Percentiles rank a stretch among this genome's conserved stretches.
These are phyloP conservation scores for Syncephalastrum racemosum DNA, from an alignment of 371 early-diverging fungal genomes.

Conservation along the genomic window DNA sequence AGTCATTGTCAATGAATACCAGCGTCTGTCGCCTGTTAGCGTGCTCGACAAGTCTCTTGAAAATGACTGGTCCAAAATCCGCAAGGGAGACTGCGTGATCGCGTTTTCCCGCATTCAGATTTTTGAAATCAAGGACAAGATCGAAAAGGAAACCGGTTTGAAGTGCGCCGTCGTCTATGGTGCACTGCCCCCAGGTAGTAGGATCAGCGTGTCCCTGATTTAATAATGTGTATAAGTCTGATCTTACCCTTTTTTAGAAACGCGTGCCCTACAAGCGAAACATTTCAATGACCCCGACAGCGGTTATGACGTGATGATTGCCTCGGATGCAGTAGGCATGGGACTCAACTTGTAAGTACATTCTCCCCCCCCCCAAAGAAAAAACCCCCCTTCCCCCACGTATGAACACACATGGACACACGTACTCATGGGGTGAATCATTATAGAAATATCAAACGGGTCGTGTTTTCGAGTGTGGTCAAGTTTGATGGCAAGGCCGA, in stretches of 20 bases:
- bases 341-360: slow-evolving; percentile 88
- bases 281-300: slow-evolving; percentile 87
- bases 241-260: slow-evolving; percentile 50
- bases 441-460: slow-evolving; percentile 78
- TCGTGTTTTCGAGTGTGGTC: slow-evolving; percentile 73
- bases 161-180: slow-evolving; percentile 95
- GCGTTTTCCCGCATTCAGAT: slow-evolving; percentile 84
- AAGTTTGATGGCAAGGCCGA: slow-evolving; percentile 78
- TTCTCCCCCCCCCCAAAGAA: background rate
- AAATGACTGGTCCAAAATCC: slow-evolving; percentile 56
- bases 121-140: slow-evolving; percentile 70
- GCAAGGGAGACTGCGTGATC: slow-evolving; percentile 87
- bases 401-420: background rate
- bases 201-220: background rate
- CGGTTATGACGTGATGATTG: slow-evolving; percentile 84
- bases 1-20: slow-evolving; percentile 77
- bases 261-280: slow-evolving; percentile 85
- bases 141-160: slow-evolving; percentile 75
- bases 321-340: slow-evolving; percentile 98
- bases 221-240: background rate
- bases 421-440: background rate
- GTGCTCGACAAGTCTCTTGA: slow-evolving; percentile 55
- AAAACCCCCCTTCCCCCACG: too few species aligned
- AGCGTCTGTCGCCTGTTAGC: slow-evolving; percentile 74
- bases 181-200: slow-evolving; percentile 82